A percentile compares a stretch with the other conserved stretches of the same genome.
These are phyloP conservation scores for Basipetospora chlamydospora DNA, from an alignment of 2,329 filamentous ascomycete genomes.

Conservation along the genomic window DNA sequence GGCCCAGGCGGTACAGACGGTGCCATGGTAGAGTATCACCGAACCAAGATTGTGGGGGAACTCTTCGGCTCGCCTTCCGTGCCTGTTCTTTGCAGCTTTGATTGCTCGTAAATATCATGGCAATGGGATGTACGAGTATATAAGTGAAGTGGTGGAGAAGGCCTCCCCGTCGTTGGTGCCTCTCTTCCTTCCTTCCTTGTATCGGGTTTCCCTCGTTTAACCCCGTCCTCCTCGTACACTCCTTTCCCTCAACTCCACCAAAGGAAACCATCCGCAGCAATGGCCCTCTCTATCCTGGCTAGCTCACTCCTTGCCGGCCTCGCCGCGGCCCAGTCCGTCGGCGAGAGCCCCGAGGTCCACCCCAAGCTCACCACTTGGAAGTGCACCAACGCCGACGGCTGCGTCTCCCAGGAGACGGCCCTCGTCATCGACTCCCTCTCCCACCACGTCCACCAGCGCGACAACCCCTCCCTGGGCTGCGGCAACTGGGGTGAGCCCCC, in stretches of 20 bases:
- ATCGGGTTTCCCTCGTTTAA: conserved; percentile 1
- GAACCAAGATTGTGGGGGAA: too few species aligned
- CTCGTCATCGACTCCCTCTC: conserved; percentile 33
- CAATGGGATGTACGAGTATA: too few species aligned
- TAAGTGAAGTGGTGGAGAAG: too few species aligned
- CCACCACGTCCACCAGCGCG: conserved; percentile 29
- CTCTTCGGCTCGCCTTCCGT: too few species aligned
- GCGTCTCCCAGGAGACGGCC: conserved; percentile 28
- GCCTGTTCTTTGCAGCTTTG: too few species aligned
- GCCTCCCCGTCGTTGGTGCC: too few species aligned
- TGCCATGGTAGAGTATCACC: too few species aligned
- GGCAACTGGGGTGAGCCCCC: conserved; percentile 18
- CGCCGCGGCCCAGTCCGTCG: conserved; percentile 23
- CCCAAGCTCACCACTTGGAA: conserved; percentile 35
- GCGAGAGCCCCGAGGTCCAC: conserved; percentile 28
- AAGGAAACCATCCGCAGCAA: too few species aligned
- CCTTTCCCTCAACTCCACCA: too few species aligned
- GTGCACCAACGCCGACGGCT: conserved; percentile 35
- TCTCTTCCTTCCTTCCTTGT: not conserved
- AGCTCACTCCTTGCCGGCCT: conserved; percentile 13
- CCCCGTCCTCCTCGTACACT: not conserved
- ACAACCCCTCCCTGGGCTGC: conserved; percentile 17
- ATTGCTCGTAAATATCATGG: too few species aligned
- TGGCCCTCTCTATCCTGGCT: conserved; percentile 5
- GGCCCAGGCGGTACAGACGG: too few species aligned